Conservation (phyloP, 805 yeast genomes). For the Saturnispora mendoncae region DNA sequence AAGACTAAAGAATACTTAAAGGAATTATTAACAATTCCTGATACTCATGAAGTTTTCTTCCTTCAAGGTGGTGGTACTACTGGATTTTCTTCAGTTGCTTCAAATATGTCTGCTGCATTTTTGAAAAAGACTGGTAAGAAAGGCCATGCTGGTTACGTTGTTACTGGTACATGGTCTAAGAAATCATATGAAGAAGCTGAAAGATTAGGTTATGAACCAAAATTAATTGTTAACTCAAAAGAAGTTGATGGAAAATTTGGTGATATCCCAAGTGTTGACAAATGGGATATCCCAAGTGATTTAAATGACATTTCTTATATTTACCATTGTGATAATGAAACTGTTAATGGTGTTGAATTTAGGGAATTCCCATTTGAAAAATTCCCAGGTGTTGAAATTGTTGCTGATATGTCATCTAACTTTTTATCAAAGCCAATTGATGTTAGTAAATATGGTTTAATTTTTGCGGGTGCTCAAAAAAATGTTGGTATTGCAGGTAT, state of each 20-base stretch:
- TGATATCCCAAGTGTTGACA: constrained; percentile 52
- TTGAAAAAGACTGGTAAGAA: constrained; percentile 56
- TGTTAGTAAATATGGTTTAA: constrained; percentile 74
- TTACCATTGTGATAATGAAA: constrained; percentile 93
- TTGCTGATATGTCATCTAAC: constrained; percentile 93
- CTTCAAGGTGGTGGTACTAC: constrained; percentile 98
- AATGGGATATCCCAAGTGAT: constrained; percentile 57
- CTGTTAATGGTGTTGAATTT: constrained; percentile 92
- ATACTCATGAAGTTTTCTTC: constrained; percentile 88
- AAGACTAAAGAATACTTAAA: constrained; percentile 61
- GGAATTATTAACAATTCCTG: constrained; percentile 68
- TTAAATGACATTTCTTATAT: constrained; percentile 67
- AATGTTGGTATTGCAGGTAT: constrained; percentile 96
- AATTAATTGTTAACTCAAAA: constrained; percentile 59
- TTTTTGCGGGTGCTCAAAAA: constrained; percentile 98
- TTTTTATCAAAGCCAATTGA: constrained; percentile 76
- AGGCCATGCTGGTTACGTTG: constrained; percentile 78
- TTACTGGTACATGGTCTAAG: constrained; percentile 92
- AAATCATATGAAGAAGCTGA: constrained; percentile 82
- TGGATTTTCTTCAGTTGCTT: constrained; percentile 82
- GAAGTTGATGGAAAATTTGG: constrained; percentile 50
- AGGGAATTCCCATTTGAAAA: constrained; percentile 38
- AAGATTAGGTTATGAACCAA: constrained; percentile 71
- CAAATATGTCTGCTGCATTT: constrained; percentile 70
- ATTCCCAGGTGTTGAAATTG: constrained; percentile 67